These are phyloP conservation scores for Backusella psychrophila DNA, from an alignment of 192 early-diverging fungal species.

Conservation along the genomic window DNA sequence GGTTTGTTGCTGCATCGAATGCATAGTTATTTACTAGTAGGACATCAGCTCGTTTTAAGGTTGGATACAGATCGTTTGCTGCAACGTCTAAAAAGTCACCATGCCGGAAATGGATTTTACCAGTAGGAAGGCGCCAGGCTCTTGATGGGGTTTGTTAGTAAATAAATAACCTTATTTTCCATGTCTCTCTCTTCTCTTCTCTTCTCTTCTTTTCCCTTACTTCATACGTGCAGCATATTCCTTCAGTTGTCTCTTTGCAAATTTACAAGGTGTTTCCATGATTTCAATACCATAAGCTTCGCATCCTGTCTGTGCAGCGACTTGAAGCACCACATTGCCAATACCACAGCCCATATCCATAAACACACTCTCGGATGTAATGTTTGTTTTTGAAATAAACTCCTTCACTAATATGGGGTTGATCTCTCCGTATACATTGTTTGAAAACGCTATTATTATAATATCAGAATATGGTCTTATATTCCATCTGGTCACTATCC, in stretches of 20 bases:
- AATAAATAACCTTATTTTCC: background rate
- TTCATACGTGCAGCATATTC: slow-evolving; percentile 86
- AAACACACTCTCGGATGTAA: slow-evolving; percentile 73
- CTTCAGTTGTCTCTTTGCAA: slow-evolving; percentile 73
- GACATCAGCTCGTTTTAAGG: slow-evolving; percentile 81
- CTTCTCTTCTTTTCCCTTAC: slow-evolving; percentile 27
- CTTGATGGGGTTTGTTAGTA: slow-evolving; percentile 19
- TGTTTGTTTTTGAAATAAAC: slow-evolving; percentile 69
- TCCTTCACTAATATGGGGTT: slow-evolving; percentile 79
- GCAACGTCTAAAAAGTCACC: slow-evolving; percentile 84
- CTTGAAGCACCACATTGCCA: slow-evolving; percentile 96
- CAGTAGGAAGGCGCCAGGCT: slow-evolving; percentile 58
- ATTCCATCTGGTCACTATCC: too few relatives aligned
- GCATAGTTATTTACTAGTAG: slow-evolving; percentile 97
- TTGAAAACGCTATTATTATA: slow-evolving; percentile 67
- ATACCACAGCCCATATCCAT: slow-evolving; percentile 94
- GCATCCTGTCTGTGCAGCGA: slow-evolving; percentile 86
- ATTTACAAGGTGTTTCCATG: slow-evolving; percentile 78
- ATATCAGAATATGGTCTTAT: background rate
- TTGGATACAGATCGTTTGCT: slow-evolving; percentile 55
- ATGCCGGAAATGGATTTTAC: slow-evolving; percentile 65
- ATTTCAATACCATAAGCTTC: slow-evolving; percentile 87
- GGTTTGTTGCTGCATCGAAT: slow-evolving; percentile 84
- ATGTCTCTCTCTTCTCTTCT: background rate
- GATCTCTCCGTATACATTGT: slow-evolving; percentile 98